Base-by-base conservation (phyloP, 495 filamentous ascomycete genomes). In the Talaromyces wortmannii region DNA sequence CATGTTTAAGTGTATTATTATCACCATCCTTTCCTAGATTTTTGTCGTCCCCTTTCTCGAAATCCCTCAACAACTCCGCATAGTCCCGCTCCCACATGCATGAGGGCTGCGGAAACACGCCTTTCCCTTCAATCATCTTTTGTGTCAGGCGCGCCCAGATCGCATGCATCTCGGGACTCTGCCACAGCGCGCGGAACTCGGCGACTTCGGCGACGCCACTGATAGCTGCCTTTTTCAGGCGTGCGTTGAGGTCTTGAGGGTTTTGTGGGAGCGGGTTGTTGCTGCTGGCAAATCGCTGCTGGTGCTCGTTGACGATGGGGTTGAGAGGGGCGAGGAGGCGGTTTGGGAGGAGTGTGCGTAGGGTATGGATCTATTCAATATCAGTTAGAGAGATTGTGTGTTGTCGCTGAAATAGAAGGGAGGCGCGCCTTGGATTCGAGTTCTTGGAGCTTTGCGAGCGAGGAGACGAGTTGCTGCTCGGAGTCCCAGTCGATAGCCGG, bases 11-110 rank as follows among this genome's bases (percentile, higher is more conserved):
- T 40, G 36, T 40, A 13, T 8, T 40, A 40, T 40, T 8, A 10
- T 40, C 8, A 40, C 8, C 13, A 40, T 40, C 36, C 8, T 40
- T 13, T 40, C 23, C 23, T 23, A 23, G 4, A 23, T 61, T 49
- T 53, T 53, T 50, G 23, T 63, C 56, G 47, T 74, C 64, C 7
- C 64, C 58, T 31, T 63, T 56, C 15, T 60, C 29, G 5, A 76
- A 57, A 10, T 67, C 66, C n/a, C 66, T 60, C 7, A 74, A 59
- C 23, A 77, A 45, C 1, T 61, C 61, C 17, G 62, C 68, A 18
- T 77, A 77, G 45, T 77, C 70, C n/a, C 58, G 60, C 32, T 74
- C 68, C 74, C 74, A 77, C 46, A 67, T 63, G 8, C 72, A 68
- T 0, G 58, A 65, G 1, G 71, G 65, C 52, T 77, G 74, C 32